Conservation (phyloP, 352 stramenopile species). For the Globisporangium heterothallicum region DNA sequence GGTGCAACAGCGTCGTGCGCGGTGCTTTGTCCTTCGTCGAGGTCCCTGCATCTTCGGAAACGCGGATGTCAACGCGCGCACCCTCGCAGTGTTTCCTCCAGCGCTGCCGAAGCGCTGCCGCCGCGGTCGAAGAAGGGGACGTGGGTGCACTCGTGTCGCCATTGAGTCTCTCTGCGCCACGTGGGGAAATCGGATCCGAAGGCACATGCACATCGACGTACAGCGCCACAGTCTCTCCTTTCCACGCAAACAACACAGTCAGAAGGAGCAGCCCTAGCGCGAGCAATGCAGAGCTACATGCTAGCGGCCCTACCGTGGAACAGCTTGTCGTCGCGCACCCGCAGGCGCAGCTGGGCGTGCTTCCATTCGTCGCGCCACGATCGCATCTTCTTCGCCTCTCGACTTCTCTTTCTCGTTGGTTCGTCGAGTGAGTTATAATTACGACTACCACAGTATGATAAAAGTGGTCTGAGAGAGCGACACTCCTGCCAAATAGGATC, state of each 20-base stretch:
- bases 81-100: slow-evolving; percentile 41
- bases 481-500: no score
- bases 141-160: not conserved
- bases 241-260: not conserved
- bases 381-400: slow-evolving; percentile 29
- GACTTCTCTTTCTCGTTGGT: not conserved
- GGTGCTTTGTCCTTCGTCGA: slow-evolving; percentile 5
- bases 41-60: slow-evolving; percentile 21
- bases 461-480: no score
- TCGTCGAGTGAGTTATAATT: no score
- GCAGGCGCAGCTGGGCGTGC: slow-evolving; percentile 40
- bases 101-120: slow-evolving; percentile 16
- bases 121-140: not conserved
- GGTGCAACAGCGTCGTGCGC: slow-evolving; percentile 43
- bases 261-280: not conserved
- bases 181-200: not conserved
- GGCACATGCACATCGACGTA: slow-evolving; percentile 27
- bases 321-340: slow-evolving; percentile 45
- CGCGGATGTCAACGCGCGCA: slow-evolving; percentile 44
- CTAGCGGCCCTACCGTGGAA: slow-evolving; percentile 44
- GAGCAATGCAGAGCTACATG: not conserved
- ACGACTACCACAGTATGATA: no score
- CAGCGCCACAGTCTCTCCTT: slow-evolving; percentile 44
- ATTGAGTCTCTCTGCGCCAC: not conserved
- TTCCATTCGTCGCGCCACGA: slow-evolving; percentile 69